Conservation (phyloP, 371 early-diverging fungal genomes). For the Zopfochytrium polystomum region DNA sequence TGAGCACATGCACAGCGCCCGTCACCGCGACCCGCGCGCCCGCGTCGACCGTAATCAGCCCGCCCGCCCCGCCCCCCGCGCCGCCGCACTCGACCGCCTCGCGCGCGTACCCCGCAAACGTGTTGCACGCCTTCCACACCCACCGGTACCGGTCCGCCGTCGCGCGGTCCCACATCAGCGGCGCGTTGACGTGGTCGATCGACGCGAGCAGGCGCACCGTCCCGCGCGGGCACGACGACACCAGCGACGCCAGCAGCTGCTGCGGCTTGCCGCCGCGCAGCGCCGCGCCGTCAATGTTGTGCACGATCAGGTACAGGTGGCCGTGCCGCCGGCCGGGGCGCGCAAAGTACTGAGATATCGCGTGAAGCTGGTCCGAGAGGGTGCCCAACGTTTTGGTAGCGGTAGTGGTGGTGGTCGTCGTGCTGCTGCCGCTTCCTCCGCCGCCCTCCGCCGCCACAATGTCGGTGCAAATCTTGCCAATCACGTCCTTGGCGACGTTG, state of each 20-base stretch:
- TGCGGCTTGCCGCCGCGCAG: constrained; percentile 74
- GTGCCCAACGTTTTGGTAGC: constrained; percentile 23
- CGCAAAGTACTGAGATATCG: constrained; percentile 62
- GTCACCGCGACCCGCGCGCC: constrained; percentile 8
- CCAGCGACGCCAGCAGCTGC: constrained; percentile 62
- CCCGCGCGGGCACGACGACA: constrained; percentile 46
- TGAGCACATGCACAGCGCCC: constrained; percentile 79
- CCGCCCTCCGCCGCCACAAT: constrained; percentile 24
- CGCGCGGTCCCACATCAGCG: constrained; percentile 81
- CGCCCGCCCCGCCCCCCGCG: constrained; percentile 15
- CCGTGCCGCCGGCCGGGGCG: constrained; percentile 47
- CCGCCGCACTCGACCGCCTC: constrained; percentile 69
- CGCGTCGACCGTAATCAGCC: no score
- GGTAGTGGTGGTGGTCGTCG: not conserved
- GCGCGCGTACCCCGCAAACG: constrained; percentile 70
- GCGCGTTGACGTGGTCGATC: constrained; percentile 86
- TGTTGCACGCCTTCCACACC: constrained; percentile 89
- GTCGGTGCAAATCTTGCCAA: constrained; percentile 57
- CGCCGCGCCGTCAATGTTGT: constrained; percentile 85
- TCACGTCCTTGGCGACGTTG: constrained; percentile 62
- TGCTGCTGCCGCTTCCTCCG: not conserved
- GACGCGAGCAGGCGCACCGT: constrained; percentile 78
- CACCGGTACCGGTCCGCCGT: constrained; percentile 68
- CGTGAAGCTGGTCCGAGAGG: constrained; percentile 62
- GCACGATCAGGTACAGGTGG: constrained; percentile 72